A percentile compares a stretch with the other conserved stretches of the same genome.
Conservation (phyloP, 352 stramenopile genomes). For the Pythium dissimile region DNA sequence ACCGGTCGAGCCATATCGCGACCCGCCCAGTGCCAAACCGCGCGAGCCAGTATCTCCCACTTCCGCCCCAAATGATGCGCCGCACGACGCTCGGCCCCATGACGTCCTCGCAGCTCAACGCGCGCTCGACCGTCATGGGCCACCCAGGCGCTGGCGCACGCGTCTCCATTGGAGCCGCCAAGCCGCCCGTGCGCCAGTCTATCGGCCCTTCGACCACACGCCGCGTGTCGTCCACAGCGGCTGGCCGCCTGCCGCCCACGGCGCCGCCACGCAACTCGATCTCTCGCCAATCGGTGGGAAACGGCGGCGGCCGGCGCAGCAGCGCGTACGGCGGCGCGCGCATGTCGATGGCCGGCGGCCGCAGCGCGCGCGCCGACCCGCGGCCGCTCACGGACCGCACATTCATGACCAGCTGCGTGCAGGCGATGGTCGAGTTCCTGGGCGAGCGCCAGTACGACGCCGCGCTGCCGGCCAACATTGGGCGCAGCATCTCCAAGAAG, state of each 20-base stretch:
- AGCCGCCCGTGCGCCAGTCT: constrained; percentile 57
- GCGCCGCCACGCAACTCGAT: constrained; percentile 40
- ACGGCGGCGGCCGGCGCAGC: constrained; percentile 40
- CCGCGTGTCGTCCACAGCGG: constrained; percentile 45
- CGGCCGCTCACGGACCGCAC: constrained; percentile 88
- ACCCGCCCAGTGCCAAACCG: background rate
- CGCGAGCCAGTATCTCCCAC: background rate
- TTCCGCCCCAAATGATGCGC: constrained; percentile 37
- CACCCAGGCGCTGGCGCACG: constrained; percentile 26
- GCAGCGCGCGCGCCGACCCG: constrained; percentile 64
- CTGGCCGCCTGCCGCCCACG: constrained; percentile 16
- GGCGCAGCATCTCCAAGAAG: constrained; percentile 89
- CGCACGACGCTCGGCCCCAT: constrained; percentile 83
- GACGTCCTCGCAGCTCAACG: constrained; percentile 84
- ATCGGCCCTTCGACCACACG: constrained; percentile 39
- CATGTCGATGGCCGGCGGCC: constrained; percentile 38
- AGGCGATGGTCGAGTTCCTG: constrained; percentile 93
- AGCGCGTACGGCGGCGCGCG: constrained; percentile 60
- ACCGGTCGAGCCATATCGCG: background rate
- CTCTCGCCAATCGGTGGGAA: constrained; percentile 46
- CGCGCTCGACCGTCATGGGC: constrained; percentile 35
- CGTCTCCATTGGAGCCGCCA: constrained; percentile 53
- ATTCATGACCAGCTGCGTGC: constrained; percentile 92
- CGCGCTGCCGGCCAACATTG: constrained; percentile 86
- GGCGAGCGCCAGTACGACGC: constrained; percentile 90